A percentile compares a stretch with the other conserved stretches of the same genome.
Conservation (phyloP, 257 asterid genomes). For the Rubia yunnanensis region DNA sequence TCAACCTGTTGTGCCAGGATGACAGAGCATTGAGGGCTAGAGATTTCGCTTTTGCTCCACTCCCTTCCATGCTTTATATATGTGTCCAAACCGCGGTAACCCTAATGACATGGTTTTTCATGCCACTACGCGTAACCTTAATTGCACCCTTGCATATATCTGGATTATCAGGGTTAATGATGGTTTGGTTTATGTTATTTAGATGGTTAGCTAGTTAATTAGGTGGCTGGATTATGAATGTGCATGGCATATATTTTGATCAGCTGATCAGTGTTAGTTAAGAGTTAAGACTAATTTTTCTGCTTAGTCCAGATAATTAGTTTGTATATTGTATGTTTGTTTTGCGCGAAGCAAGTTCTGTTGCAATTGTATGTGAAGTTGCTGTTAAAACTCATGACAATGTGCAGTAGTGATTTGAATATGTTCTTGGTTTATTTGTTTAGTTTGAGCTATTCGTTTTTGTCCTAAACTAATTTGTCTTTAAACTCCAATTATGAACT, state of each 20-base stretch:
- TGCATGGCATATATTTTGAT: not conserved
- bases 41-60: no score
- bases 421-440: no score
- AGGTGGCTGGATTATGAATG: not conserved
- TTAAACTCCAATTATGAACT: no score
- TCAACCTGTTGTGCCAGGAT: no score
- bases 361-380: not conserved
- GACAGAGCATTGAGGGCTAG: no score
- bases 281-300: constrained; percentile 7
- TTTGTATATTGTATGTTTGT: constrained; percentile 1
- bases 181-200: not conserved
- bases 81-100: no score
- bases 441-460: not conserved
- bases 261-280: not conserved
- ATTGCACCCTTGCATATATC: no score
- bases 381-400: not conserved
- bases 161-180: not conserved
- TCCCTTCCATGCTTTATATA: no score
- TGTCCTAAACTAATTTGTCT: no score
- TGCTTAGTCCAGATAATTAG: constrained; percentile 4
- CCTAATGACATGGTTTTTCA: no score
- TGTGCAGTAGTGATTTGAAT: not conserved
- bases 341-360: not conserved
- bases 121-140: no score
- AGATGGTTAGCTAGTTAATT: not conserved